Conservation (phyloP, 2,329 filamentous ascomycete species). For the Colletotrichum salicis region DNA sequence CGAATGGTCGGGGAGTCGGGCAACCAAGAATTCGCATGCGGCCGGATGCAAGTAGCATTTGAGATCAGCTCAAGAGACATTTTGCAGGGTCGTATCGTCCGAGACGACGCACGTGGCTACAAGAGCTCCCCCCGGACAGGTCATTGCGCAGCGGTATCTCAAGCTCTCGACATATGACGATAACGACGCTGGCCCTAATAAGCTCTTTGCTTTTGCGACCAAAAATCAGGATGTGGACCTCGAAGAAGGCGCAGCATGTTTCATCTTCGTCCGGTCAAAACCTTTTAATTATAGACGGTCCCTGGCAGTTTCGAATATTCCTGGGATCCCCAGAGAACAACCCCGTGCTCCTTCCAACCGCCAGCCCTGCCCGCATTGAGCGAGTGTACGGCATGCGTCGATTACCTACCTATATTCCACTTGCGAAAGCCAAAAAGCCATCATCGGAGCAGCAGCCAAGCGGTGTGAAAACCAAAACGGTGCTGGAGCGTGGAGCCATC, state of each 20-base stretch:
- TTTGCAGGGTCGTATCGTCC: slow-evolving; percentile 26
- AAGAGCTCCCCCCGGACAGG: slow-evolving; percentile 1
- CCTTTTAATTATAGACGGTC: slow-evolving; percentile 22
- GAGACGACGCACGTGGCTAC: slow-evolving; percentile 28
- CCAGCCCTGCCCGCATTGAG: slow-evolving; percentile 7
- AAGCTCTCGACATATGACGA: slow-evolving; percentile 1
- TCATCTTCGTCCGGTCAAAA: slow-evolving; percentile 40
- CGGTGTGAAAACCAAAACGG: slow-evolving; percentile 11
- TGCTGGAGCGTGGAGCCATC: slow-evolving; percentile 8
- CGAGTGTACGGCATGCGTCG: background rate
- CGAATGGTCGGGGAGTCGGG: background rate
- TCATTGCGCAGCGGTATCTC: slow-evolving; percentile 6
- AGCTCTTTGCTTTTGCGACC: slow-evolving; percentile 16
- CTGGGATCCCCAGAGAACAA: slow-evolving; percentile 13
- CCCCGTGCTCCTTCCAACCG: background rate
- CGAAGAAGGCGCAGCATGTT: slow-evolving; percentile 42
- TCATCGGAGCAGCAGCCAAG: background rate
- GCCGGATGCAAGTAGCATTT: background rate
- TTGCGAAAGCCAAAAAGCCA: slow-evolving; percentile 10
- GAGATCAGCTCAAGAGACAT: slow-evolving; percentile 2
- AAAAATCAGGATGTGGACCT: slow-evolving; percentile 17
- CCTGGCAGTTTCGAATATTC: slow-evolving; percentile 26
- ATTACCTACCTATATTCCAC: background rate
- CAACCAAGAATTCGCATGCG: background rate
- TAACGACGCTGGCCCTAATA: slow-evolving; percentile 6